Evolutionary conservation across 192 early-diverging fungal species (phyloP).

Genomic region (Lobosporangium transversale): DNA sequence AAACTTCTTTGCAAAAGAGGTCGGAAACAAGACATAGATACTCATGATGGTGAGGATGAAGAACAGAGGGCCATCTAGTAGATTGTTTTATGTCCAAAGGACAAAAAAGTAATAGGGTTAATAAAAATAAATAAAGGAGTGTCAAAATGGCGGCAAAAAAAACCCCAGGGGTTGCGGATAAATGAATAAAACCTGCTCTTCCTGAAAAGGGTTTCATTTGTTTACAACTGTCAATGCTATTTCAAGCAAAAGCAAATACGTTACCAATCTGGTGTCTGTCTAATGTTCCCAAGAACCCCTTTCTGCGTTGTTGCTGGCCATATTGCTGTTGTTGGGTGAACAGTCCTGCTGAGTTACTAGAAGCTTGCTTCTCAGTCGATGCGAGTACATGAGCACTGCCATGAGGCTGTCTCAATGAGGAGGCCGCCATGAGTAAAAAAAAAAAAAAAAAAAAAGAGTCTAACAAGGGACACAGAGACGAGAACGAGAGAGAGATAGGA

Average conservation of each 20-base stretch:
- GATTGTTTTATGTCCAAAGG: not conserved
- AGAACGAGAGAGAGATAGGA: not conserved
- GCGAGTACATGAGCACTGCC: not conserved
- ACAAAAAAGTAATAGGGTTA: not conserved
- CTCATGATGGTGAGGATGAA: conserved; percentile 31
- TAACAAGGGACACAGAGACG: not conserved
- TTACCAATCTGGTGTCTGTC: conserved; percentile 52
- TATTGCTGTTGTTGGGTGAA: not conserved
- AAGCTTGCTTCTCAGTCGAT: not conserved
- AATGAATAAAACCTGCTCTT: not conserved
- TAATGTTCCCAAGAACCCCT: conserved; percentile 30
- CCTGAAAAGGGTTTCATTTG: not conserved
- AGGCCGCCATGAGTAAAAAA: conserved; percentile 3
- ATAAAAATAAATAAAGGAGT: not conserved
- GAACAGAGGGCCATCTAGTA: conserved; percentile 33
- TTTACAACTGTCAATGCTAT: no score
- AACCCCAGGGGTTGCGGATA: not conserved
- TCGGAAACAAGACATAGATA: conserved; percentile 26
- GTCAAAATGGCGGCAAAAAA: not conserved
- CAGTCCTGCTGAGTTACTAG: not conserved
- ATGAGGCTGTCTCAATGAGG: conserved; percentile 3
- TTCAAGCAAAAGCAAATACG: not conserved
- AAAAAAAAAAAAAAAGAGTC: not conserved
- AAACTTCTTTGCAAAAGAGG: conserved; percentile 49
- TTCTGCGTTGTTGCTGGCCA: conserved; percentile 22